phyloP scores from a whole-genome alignment of 768 basidiomycete genomes.

The Rhizopogon vesiculosus region DNA sequence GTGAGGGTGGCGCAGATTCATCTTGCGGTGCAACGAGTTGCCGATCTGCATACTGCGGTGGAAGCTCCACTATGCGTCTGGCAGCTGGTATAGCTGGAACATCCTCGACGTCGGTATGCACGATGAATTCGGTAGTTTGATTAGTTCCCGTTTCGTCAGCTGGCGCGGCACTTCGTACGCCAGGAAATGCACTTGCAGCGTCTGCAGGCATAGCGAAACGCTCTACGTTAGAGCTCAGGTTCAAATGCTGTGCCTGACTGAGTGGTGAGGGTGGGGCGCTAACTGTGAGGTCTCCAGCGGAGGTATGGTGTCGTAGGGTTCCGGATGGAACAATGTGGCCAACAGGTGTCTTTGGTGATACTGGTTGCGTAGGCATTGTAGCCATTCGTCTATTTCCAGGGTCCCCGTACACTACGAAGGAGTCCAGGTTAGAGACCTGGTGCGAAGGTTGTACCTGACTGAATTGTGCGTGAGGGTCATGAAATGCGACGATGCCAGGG shows the following conservation, averaged over 20 bases:
- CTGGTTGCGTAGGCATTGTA: no score
- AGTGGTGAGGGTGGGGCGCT: background rate
- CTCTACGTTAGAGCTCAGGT: constrained; percentile 12
- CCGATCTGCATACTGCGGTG: constrained; percentile 64
- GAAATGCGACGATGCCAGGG: background rate
- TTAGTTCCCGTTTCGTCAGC: constrained; percentile 38
- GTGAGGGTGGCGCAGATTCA: background rate
- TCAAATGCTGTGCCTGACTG: constrained; percentile 6
- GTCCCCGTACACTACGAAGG: constrained; percentile 20
- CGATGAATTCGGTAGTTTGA: constrained; percentile 46
- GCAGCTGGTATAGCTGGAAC: constrained; percentile 29
- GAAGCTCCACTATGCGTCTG: constrained; percentile 63
- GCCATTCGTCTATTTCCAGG: background rate
- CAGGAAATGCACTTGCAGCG: constrained; percentile 10
- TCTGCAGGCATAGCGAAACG: background rate
- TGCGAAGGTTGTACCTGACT: constrained; percentile 7
- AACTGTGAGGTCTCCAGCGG: background rate
- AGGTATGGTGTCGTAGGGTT: background rate
- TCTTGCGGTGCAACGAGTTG: constrained; percentile 14
- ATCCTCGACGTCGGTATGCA: constrained; percentile 71
- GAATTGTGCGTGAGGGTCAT: background rate
- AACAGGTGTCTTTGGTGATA: constrained; percentile 7
- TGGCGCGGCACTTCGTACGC: constrained; percentile 49
- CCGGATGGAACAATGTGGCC: constrained; percentile 9
- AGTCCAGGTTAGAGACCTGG: constrained; percentile 11